Percentiles rank a stretch among this genome's conserved stretches.
phyloP scores from a whole-genome alignment of 208 protist species.

The Crithidia expoeki region DNA sequence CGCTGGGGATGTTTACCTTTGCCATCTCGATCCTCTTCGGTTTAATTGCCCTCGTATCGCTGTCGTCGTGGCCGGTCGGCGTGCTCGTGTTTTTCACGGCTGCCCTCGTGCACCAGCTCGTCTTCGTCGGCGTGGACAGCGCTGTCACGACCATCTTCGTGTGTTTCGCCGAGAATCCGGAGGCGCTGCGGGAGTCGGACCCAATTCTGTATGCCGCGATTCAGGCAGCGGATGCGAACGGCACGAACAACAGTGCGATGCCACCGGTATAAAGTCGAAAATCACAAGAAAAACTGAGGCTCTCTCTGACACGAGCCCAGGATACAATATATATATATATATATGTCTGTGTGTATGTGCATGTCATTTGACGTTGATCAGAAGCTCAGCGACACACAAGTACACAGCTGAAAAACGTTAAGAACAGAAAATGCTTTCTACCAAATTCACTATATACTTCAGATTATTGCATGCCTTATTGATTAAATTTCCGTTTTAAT shows the following conservation, averaged over 20 bases:
- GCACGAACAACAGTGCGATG: conserved; percentile 59
- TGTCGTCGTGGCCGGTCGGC: conserved; percentile 35
- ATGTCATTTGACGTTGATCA: too few species aligned
- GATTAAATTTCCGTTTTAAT: too few species aligned
- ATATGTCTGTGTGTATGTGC: too few species aligned
- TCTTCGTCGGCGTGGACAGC: conserved; percentile 77
- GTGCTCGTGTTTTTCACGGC: conserved; percentile 60
- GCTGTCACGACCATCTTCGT: conserved; percentile 89
- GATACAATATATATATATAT: too few species aligned
- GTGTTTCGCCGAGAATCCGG: conserved; percentile 86
- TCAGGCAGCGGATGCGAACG: conserved; percentile 53
- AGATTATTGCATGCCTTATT: too few species aligned
- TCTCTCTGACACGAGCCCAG: too few species aligned
- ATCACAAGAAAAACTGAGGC: neutral
- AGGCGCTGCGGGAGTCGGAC: conserved; percentile 69
- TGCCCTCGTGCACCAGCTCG: conserved; percentile 55
- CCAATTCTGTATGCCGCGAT: conserved; percentile 73
- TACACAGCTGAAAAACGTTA: too few species aligned
- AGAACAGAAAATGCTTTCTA: too few species aligned
- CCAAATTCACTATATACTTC: too few species aligned
- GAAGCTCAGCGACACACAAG: too few species aligned
- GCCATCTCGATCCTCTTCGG: conserved; percentile 58
- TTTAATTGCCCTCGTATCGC: conserved; percentile 43
- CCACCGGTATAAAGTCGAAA: conserved; percentile 21
- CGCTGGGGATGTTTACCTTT: conserved; percentile 65